Base-by-base conservation (phyloP, 1,139 yeast species). In the Yamadazyma sp. region DNA sequence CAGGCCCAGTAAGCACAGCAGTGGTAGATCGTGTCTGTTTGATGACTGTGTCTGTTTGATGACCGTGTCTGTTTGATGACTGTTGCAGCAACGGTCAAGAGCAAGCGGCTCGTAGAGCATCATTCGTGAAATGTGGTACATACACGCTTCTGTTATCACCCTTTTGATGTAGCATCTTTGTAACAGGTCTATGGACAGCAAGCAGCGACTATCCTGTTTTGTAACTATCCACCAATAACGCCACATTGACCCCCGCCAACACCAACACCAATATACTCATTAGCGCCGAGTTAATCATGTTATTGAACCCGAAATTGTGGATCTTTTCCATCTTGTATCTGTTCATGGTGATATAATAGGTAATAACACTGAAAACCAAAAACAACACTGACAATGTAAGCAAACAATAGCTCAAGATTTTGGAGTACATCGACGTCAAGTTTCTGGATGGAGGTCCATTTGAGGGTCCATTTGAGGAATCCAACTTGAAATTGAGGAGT, bases 401-500 rank as follows among this genome's bases (percentile, higher is more conserved):
- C 38, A 76, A 61, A 10, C 74, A 42, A 25, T 62, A 63, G 3
- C 78, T 66, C 3, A 72, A 57, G 3, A 61, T 60, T 4, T 60
- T 56, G 9, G 70, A 57, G 41, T 60, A 67, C 7, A 43, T 37
- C 12, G 62, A 33, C 32, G 46, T 36, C 23, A 42, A 31, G 31
- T 48, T 40, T 3, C 34, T 35, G 16, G 35, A 21, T 8, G 31
- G 16, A 6, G 35, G 16, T 4, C 34, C 13, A 2, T 52, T 54
- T 2, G 58, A 44, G 2, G 35, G 16, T 4, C 34, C 13, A 2
- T 52, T 54, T 2, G 58, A 44, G 2, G 75, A 62, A 34, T 70
- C 69, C 14, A 79, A 54, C 36, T 73, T 62, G 51, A 74, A 76
- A 47, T 79, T 72, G n/a, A 78, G 48, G 6, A 76, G 49, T 25